Evolutionary conservation across 331 rosid genomes (phyloP).

Genomic region (Saraca asoca): DNA sequence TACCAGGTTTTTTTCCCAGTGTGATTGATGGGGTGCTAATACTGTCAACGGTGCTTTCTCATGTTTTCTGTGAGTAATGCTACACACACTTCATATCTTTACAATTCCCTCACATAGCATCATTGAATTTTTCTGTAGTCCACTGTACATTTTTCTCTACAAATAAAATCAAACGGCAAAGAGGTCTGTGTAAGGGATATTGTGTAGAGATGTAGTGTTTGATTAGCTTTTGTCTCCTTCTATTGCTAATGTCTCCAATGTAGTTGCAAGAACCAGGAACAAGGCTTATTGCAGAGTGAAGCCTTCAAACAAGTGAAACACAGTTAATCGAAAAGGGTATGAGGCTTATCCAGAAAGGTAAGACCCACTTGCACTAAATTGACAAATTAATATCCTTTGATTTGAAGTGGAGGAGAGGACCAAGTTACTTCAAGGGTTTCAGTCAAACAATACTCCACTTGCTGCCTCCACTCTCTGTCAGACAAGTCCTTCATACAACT

Average conservation of each 20-base stretch:
- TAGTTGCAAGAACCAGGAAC: conserved; percentile 10
- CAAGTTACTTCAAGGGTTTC: conserved; percentile 1
- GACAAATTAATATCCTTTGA: neutral
- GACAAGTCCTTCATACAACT: neutral
- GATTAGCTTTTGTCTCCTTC: no score
- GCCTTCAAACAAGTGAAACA: neutral
- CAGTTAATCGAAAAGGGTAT: neutral
- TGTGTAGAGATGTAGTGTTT: no score
- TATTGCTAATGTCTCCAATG: neutral
- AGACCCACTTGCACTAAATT: neutral
- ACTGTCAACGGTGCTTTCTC: neutral
- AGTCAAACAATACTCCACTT: neutral
- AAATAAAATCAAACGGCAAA: no score
- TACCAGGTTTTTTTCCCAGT: conserved; percentile 3
- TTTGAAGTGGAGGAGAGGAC: neutral
- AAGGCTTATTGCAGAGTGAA: neutral
- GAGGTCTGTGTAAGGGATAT: no score
- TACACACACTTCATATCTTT: neutral
- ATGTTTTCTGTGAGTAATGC: neutral
- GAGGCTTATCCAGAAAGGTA: no score
- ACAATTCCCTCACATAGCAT: no score
- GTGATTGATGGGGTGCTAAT: conserved; percentile 14
- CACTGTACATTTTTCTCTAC: no score
- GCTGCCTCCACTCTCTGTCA: neutral
- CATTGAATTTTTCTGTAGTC: no score